Percentiles rank a stretch among this genome's conserved stretches.
Evolutionary conservation across 2,329 filamentous ascomycete species (phyloP).

Genomic region (Thelonectria discophora): DNA sequence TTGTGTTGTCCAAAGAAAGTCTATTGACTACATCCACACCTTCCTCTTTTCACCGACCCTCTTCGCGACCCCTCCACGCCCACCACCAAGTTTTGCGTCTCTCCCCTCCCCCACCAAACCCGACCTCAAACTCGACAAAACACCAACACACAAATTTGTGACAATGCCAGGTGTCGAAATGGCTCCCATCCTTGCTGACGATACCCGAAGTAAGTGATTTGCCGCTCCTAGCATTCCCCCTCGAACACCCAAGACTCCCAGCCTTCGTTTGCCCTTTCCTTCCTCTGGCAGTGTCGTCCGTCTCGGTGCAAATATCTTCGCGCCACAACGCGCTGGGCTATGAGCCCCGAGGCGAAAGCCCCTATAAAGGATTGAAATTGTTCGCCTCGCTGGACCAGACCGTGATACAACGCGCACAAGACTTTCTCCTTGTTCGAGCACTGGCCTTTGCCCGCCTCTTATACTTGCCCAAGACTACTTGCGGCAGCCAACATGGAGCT

Average conservation of each 20-base stretch:
- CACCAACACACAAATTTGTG: slow-evolving; percentile 30
- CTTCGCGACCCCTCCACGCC: slow-evolving; percentile 12
- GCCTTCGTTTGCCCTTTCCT: background rate
- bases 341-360: background rate
- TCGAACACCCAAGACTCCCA: background rate
- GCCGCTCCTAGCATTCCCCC: background rate
- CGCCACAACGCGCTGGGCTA: slow-evolving; percentile 1
- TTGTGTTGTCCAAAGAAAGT: background rate
- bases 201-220: slow-evolving; percentile 54
- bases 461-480: slow-evolving; percentile 3
- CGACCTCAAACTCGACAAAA: slow-evolving; percentile 21
- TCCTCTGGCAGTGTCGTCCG: background rate
- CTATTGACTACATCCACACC: slow-evolving; percentile 3
- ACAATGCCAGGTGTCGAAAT: slow-evolving; percentile 52
- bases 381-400: background rate
- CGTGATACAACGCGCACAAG: background rate
- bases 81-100: slow-evolving; percentile 6
- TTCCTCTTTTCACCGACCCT: slow-evolving; percentile 15
- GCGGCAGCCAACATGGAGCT: slow-evolving; percentile 7
- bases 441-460: background rate
- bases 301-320: slow-evolving; percentile 11
- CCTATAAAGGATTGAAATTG: background rate
- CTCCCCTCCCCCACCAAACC: slow-evolving; percentile 27
- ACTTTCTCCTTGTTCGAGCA: background rate
- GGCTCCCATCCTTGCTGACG: slow-evolving; percentile 55